phyloP scores from a whole-genome alignment of 441 rosid species.

The Omphalea diandra region DNA sequence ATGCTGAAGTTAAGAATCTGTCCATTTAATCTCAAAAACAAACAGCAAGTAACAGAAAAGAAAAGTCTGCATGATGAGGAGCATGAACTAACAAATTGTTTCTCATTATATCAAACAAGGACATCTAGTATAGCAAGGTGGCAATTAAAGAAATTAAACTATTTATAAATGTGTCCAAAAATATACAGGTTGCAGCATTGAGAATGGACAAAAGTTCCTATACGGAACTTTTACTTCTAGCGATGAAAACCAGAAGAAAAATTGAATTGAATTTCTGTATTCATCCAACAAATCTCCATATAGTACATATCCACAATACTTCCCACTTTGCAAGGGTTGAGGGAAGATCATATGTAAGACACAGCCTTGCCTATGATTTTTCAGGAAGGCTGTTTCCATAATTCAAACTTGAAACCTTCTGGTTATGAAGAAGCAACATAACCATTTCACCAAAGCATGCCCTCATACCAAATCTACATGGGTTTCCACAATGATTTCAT shows the following conservation, averaged over 20 bases:
- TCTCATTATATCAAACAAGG: background rate
- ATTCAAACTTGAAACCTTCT: background rate
- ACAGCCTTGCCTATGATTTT: background rate
- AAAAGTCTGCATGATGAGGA: background rate
- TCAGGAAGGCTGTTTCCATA: background rate
- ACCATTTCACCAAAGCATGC: background rate
- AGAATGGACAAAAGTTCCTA: conserved; percentile 7
- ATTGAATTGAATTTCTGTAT: background rate
- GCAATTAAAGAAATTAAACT: background rate
- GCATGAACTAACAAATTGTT: background rate
- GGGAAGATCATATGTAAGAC: background rate
- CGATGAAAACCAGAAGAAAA: background rate
- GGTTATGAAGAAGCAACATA: background rate
- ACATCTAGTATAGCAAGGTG: background rate
- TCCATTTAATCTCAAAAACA: too few relatives aligned
- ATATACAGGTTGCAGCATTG: background rate
- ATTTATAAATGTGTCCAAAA: background rate
- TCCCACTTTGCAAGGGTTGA: background rate
- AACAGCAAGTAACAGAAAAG: background rate
- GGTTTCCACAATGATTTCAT: background rate
- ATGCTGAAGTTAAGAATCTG: background rate
- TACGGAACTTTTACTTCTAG: background rate
- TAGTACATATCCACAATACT: background rate
- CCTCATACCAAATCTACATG: background rate
- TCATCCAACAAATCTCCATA: background rate